A percentile compares a stretch with the other conserved stretches of the same genome.
phyloP scores from a whole-genome alignment of 257 asterid genomes.

The Paulownia fortunei region DNA sequence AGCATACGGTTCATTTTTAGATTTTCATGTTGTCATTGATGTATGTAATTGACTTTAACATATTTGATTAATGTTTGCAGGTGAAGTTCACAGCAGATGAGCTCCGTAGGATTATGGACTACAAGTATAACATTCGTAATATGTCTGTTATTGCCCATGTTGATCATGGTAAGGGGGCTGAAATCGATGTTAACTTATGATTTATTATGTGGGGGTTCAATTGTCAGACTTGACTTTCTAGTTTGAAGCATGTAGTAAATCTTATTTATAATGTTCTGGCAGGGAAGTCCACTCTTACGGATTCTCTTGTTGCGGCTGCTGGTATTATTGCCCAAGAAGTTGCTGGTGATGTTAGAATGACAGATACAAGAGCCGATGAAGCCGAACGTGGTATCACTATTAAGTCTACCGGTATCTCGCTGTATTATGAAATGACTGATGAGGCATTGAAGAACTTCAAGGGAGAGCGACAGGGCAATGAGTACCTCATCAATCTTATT shows the following conservation, averaged over 20 bases:
- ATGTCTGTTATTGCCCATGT: conserved; percentile 51
- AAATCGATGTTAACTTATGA: no score
- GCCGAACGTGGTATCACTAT: conserved; percentile 55
- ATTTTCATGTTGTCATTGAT: no score
- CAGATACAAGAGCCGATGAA: conserved; percentile 52
- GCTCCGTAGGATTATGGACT: no score
- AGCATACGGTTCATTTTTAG: background rate
- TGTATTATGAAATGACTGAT: conserved; percentile 46
- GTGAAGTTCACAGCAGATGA: no score
- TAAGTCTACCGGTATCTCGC: conserved; percentile 49
- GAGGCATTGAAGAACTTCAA: conserved; percentile 35
- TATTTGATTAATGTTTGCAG: background rate
- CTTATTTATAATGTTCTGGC: background rate
- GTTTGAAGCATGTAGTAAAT: background rate
- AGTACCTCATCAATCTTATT: conserved; percentile 52
- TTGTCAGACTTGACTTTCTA: background rate
- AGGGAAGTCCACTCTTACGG: conserved; percentile 50
- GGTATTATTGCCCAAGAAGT: conserved; percentile 47
- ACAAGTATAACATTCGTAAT: no score
- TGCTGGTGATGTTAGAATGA: conserved; percentile 50
- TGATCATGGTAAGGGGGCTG: conserved; percentile 37
- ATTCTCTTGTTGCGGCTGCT: conserved; percentile 55
- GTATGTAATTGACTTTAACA: no score
- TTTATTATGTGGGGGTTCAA: background rate
- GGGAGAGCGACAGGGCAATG: conserved; percentile 48